Base-by-base conservation (phyloP, 192 early-diverging fungal species). In the Coemansia sp. region DNA sequence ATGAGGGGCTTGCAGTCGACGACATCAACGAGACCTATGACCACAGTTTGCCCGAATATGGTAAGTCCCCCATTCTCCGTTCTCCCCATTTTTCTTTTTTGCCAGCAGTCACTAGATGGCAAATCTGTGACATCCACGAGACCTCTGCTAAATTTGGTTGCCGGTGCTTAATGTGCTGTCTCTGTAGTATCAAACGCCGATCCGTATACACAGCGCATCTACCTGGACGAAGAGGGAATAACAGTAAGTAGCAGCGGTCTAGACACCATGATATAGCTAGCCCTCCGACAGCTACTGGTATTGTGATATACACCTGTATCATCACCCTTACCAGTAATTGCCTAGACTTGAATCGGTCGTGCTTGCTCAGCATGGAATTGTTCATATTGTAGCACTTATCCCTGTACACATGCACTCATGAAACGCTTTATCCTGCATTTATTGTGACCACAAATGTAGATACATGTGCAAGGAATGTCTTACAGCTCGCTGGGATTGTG, bases 191-290 rank as follows among this genome's bases (percentile, higher is more conserved):
- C 70, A 41, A 84, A 84, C 39, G 41, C 68, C 13, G 79, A 85
- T 66, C 80, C 76, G 1, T 79, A 61, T 40, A 53, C 64, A n/a
- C 84, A 86, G 75, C 57, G 64, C 58, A 76, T 94, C 22, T 85
- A 87, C 65, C 68, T 94, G 38, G 87, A 88, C 13, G 92, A 94
- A 50, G 92, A 94, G 60, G 92, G 91, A 66, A 78, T 92, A 38
- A 78, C 79, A 50, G 76, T 87, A 73, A 65, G 43, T 71, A 62
- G 38, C 53, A 43, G 53, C 57, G 57, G 16, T 15, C 57, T 33
- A 60, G 57, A 8, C 57, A 2, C 57, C 57, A 36, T 60, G 57
- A 4, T 24, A 60, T 22, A 50, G n/a, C 7, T 22, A 50, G 36
- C 36, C 36, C 9, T 38, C 36, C 36, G 9, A 38, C 8, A 7